phyloP scores from a whole-genome alignment of 176 grass and related monocot genomes.

The Paspalum vaginatum region DNA sequence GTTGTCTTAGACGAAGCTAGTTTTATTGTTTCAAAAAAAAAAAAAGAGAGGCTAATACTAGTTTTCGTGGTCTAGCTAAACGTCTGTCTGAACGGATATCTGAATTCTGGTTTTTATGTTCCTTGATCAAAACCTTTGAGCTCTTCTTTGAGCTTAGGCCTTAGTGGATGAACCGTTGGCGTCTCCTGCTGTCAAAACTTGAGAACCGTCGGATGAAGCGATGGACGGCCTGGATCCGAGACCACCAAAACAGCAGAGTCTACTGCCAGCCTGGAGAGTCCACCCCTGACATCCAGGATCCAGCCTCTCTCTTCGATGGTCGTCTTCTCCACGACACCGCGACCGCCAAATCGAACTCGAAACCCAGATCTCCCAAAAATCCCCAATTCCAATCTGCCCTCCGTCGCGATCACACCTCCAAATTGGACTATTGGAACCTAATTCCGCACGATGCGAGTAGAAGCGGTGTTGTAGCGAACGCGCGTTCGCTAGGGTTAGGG shows the following conservation, averaged over 20 bases:
- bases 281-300: neutral
- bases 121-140: neutral
- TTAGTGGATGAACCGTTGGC: no score
- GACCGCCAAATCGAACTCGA: conserved; percentile 22
- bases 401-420: neutral
- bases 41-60: neutral
- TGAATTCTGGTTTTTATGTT: neutral
- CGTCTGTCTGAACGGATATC: no score
- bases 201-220: neutral
- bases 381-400: neutral
- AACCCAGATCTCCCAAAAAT: neutral
- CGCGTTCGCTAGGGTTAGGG: conserved; percentile 32
- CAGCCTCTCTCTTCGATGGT: conserved; percentile 2
- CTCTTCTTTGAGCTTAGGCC: no score
- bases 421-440: neutral
- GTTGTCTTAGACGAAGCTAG: no score
- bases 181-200: no score
- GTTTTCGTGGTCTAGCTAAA: no score
- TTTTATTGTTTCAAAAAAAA: no score
- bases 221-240: conserved; percentile 11
- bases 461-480: conserved; percentile 17
- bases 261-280: conserved; percentile 10
- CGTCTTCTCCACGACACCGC: conserved; percentile 43
- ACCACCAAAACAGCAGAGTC: neutral
- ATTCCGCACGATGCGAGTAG: conserved; percentile 20